A percentile compares a stretch with the other conserved stretches of the same genome.
Conservation (phyloP, 352 stramenopile genomes). For the Globisporangium nunn region DNA sequence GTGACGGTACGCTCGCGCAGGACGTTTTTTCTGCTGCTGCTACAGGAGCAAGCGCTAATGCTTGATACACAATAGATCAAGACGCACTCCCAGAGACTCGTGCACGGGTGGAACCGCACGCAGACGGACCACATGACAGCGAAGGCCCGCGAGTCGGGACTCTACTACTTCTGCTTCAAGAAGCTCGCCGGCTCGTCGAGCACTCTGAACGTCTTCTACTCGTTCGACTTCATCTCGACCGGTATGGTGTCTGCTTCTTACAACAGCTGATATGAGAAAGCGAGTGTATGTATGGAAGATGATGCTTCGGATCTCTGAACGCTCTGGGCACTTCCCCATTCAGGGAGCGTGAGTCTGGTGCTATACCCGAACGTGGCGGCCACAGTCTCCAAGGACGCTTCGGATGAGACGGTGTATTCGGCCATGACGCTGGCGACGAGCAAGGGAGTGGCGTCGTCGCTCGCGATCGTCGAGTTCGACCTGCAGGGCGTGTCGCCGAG, state of each 20-base stretch:
- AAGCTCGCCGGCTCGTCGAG: constrained; percentile 53
- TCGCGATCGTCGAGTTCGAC: constrained; percentile 69
- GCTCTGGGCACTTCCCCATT: too few species aligned
- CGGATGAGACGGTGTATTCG: constrained; percentile 43
- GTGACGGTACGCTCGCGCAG: constrained; percentile 22
- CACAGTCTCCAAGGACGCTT: constrained; percentile 40
- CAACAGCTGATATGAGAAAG: not conserved
- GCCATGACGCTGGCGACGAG: constrained; percentile 42
- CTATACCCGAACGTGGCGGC: constrained; percentile 55
- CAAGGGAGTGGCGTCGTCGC: constrained; percentile 34
- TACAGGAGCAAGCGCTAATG: too few species aligned
- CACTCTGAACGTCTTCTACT: constrained; percentile 63
- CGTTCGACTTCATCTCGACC: constrained; percentile 77
- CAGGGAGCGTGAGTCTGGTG: constrained; percentile 39
- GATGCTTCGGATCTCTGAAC: not conserved
- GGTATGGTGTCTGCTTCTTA: constrained; percentile 4
- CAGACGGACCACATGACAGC: constrained; percentile 51
- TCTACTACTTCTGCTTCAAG: constrained; percentile 76
- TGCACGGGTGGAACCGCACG: constrained; percentile 48
- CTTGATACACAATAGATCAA: constrained; percentile 26
- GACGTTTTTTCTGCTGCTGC: too few species aligned
- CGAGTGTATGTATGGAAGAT: too few species aligned
- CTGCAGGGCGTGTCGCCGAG: constrained; percentile 56
- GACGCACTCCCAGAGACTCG: constrained; percentile 39
- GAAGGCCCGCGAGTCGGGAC: constrained; percentile 58